Base-by-base conservation (phyloP, 768 basidiomycete species). In the Phlebiopsis flavidoalba region DNA sequence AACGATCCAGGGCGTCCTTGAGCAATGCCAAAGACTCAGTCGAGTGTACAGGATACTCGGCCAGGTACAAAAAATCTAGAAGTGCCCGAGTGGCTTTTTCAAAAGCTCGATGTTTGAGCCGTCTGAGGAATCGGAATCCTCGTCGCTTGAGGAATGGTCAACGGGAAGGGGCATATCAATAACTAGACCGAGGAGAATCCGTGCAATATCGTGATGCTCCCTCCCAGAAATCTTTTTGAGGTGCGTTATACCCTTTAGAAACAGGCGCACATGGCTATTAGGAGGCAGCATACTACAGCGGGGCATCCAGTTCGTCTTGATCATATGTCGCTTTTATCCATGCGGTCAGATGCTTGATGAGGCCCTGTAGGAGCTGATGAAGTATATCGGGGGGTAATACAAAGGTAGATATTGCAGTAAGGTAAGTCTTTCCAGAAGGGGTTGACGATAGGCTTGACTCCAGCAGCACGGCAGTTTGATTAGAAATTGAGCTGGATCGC, bases 301-400 rank as follows among this genome's bases (percentile, higher is more conserved):
- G n/a, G 0, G 64, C 65, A 65, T 83, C 80, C 43, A 81, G 63
- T 55, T 77, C 77, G 3, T 66, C 26, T 31, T 31, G 26, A 31
- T 31, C 26, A 31, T 31, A 61, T 1, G 14, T 12, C 1, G 60
- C 50, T 6, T 55, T 60, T 26, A 57, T 53, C 73, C 74, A 76
- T 6, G 56, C 68, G 0, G 74, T 68, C 3, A 77, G 79, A 53
- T 79, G 74, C 53, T 78, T 78, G 71, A 81, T 77, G 1, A 79
- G 59, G 0, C 80, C 80, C 62, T 82, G 77, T 66, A 80, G 74
- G 0, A 82, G 67, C 63, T 81, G 79, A 60, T 83, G 80, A 15
- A 82, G 74, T 24, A 80, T 47, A 69, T 80, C 69, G 15, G 75
- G n/a, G 73, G 1, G 74, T 77, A 33, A 82, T 61, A n/a, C 60